Conservation (phyloP, 2,329 filamentous ascomycete species). For the Gyromitra esculenta region DNA sequence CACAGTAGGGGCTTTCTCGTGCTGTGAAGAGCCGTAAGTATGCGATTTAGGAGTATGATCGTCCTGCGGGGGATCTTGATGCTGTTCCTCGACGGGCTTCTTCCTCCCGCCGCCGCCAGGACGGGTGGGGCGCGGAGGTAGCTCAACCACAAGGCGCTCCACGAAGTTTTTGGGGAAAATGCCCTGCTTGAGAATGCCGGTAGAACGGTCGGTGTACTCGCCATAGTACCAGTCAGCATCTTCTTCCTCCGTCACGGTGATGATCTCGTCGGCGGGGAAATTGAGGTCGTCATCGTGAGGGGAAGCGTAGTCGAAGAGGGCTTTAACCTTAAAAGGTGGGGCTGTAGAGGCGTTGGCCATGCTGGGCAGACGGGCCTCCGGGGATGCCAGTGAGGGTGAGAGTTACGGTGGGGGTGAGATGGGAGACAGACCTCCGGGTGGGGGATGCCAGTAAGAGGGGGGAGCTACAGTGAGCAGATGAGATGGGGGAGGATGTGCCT, state of each 20-base stretch:
- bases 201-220: slow-evolving; percentile 78
- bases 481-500: background rate
- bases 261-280: slow-evolving; percentile 85
- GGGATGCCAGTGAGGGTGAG: background rate
- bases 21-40: slow-evolving; percentile 15
- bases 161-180: slow-evolving; percentile 98
- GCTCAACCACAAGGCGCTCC: slow-evolving; percentile 90
- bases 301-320: slow-evolving; percentile 92
- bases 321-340: slow-evolving; percentile 89
- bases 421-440: slow-evolving; percentile 16
- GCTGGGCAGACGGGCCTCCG: slow-evolving; percentile 49
- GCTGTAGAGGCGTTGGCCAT: slow-evolving; percentile 59
- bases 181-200: slow-evolving; percentile 79
- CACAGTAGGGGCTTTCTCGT: background rate
- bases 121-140: slow-evolving; percentile 84
- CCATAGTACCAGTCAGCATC: slow-evolving; percentile 94
- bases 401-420: background rate
- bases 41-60: slow-evolving; percentile 9
- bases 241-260: slow-evolving; percentile 91
- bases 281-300: slow-evolving; percentile 93
- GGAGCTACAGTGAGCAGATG: background rate
- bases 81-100: slow-evolving; percentile 62
- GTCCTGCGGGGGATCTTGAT: slow-evolving; percentile 57
- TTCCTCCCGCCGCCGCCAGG: slow-evolving; percentile 72
- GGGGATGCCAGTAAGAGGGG: background rate